These are phyloP conservation scores for thale cress (Arabidopsis thaliana) DNA, from an alignment of 345 rosid species.

Conservation along the genomic window TAIR10.1 NC_003071.7:7480001-7480500, in stretches of 20 bases:
- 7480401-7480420: slow-evolving; percentile 90
- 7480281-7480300: slow-evolving; percentile 94
- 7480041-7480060: slow-evolving; percentile 44
- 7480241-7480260: slow-evolving; percentile 86
- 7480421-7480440: slow-evolving; percentile 78
- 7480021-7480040: slow-evolving; percentile 95
- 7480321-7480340: slow-evolving; percentile 82
- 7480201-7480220: slow-evolving; percentile 94
- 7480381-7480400: slow-evolving; percentile 90
- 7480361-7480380: slow-evolving; percentile 90
- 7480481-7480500: slow-evolving; percentile 85
- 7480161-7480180: slow-evolving; percentile 66
- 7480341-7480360: slow-evolving; percentile 85
- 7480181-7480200: slow-evolving; percentile 76
- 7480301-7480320: slow-evolving; percentile 94
- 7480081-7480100: slow-evolving; percentile 53
- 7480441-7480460: slow-evolving; percentile 85
- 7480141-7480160: slow-evolving; percentile 60
- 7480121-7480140: slow-evolving; percentile 63
- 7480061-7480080: slow-evolving; percentile 56
- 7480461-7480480: slow-evolving; percentile 83
- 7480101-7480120: slow-evolving; percentile 55
- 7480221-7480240: slow-evolving; percentile 91
- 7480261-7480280: slow-evolving; percentile 90
- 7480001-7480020: slow-evolving; percentile 52